Percentiles rank a stretch among this genome's conserved stretches.
Evolutionary conservation across 306 rosid genomes (phyloP).

Genomic region (Corylus avellana): DNA sequence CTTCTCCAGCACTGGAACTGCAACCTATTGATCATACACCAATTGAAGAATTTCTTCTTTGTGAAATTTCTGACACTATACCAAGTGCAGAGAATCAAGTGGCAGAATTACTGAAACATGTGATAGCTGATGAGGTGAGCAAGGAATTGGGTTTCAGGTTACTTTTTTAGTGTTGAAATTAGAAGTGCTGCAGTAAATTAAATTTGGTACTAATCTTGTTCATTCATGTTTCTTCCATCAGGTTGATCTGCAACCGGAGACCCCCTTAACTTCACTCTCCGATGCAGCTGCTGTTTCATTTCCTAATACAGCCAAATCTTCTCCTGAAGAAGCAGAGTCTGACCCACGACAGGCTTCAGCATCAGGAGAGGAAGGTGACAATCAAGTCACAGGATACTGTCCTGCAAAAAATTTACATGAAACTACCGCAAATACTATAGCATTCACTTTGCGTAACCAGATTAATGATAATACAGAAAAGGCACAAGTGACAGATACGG

Average conservation of each 20-base stretch:
- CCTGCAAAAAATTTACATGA: slow-evolving; percentile 40
- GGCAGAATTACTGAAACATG: slow-evolving; percentile 7
- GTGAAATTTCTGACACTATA: too few relatives aligned
- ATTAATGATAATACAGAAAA: too few relatives aligned
- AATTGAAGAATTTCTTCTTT: not conserved
- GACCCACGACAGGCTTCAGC: slow-evolving; percentile 37
- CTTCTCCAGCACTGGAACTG: not conserved
- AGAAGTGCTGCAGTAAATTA: too few relatives aligned
- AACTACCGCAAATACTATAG: slow-evolving; percentile 1
- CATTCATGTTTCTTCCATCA: too few relatives aligned
- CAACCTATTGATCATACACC: not conserved
- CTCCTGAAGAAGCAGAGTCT: slow-evolving; percentile 57
- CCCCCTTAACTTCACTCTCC: not conserved
- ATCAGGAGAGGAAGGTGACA: slow-evolving; percentile 18
- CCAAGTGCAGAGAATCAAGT: slow-evolving; percentile 31
- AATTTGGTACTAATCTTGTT: too few relatives aligned
- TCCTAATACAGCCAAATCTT: slow-evolving; percentile 40
- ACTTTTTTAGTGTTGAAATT: too few relatives aligned
- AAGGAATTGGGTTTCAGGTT: too few relatives aligned
- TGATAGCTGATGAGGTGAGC: not conserved
- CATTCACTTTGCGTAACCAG: too few relatives aligned
- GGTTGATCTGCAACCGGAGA: too few relatives aligned
- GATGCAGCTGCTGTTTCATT: slow-evolving; percentile 28
- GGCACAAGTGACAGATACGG: too few relatives aligned
- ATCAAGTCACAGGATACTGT: not conserved